Percentiles rank a stretch among this genome's conserved stretches.
These are phyloP conservation scores for Rhododendron simsii DNA, from an alignment of 148 eudicot genomes.

Conservation along the genomic window DNA sequence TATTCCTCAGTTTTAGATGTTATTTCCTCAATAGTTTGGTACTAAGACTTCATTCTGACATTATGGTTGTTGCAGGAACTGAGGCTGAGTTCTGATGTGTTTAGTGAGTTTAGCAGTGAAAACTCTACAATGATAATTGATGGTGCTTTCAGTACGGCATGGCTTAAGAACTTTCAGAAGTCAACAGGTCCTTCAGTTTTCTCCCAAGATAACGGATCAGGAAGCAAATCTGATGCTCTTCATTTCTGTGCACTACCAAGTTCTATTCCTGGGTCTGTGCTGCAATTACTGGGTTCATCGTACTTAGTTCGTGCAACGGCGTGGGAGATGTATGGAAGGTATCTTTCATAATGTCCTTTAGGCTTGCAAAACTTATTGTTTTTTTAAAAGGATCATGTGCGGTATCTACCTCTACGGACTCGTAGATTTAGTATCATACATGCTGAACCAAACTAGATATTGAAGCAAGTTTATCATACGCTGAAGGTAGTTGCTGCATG, in stretches of 20 bases:
- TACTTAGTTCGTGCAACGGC: constrained; percentile 77
- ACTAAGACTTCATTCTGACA: constrained; percentile 4
- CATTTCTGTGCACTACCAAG: constrained; percentile 70
- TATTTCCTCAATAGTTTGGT: background rate
- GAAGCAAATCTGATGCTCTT: constrained; percentile 26
- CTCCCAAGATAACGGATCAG: constrained; percentile 41
- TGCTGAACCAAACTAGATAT: background rate
- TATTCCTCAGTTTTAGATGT: background rate
- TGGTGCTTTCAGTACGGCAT: constrained; percentile 71
- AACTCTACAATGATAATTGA: constrained; percentile 51
- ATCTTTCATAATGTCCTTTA: constrained; percentile 10
- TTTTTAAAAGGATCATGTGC: background rate
- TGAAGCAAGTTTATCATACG: background rate
- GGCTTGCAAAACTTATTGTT: constrained; percentile 1
- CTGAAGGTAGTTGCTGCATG: background rate
- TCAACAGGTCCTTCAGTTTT: constrained; percentile 47
- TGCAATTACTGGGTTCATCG: constrained; percentile 72
- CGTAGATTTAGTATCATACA: background rate
- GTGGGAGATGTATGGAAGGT: constrained; percentile 98
- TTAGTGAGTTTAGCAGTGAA: constrained; percentile 60
- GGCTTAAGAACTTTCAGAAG: constrained; percentile 72
- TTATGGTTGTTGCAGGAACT: constrained; percentile 56
- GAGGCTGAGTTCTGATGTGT: constrained; percentile 62
- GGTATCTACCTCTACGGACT: constrained; percentile 23
- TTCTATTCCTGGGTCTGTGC: constrained; percentile 67